These are phyloP conservation scores for Trichoderma arundinaceum DNA, from an alignment of 2,329 filamentous ascomycete genomes.

Conservation along the genomic window DNA sequence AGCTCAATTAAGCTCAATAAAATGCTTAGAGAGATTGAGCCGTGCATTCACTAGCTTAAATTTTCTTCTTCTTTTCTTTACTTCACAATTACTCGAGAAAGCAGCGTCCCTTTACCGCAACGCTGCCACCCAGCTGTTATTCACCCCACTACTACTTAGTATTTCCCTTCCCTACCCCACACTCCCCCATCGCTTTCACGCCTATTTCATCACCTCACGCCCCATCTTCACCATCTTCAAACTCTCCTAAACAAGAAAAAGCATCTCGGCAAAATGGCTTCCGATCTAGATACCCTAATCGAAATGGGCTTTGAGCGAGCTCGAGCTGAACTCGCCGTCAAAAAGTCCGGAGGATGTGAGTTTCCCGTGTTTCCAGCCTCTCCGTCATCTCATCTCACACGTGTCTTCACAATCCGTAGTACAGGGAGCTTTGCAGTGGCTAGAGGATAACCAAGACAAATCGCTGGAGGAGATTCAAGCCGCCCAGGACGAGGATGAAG, in stretches of 20 bases:
- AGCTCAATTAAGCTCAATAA: not conserved
- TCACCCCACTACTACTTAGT: not conserved
- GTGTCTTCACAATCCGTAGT: conserved; percentile 57
- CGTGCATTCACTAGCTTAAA: too few relatives aligned
- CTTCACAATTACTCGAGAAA: too few relatives aligned
- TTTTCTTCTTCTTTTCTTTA: too few relatives aligned
- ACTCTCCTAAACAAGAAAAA: not conserved
- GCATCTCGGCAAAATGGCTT: conserved; percentile 47
- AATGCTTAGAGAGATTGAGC: not conserved
- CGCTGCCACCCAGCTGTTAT: not conserved
- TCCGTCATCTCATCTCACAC: conserved; percentile 20
- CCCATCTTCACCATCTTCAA: conserved; percentile 8
- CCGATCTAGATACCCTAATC: conserved; percentile 65
- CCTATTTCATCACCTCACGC: conserved; percentile 19
- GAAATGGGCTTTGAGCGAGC: conserved; percentile 84
- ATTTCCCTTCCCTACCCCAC: conserved; percentile 21
- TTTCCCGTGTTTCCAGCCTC: conserved; percentile 33
- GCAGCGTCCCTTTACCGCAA: not conserved
- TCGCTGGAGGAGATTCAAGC: conserved; percentile 79
- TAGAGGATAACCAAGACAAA: conserved; percentile 89
- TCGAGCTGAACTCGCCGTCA: conserved; percentile 81
- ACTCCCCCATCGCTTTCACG: conserved; percentile 4
- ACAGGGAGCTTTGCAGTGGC: conserved; percentile 90
- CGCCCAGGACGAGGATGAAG: conserved; percentile 52
- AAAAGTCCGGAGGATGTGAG: conserved; percentile 80